These are phyloP conservation scores for Collybia mongolica DNA, from an alignment of 768 basidiomycete species.

Conservation along the genomic window DNA sequence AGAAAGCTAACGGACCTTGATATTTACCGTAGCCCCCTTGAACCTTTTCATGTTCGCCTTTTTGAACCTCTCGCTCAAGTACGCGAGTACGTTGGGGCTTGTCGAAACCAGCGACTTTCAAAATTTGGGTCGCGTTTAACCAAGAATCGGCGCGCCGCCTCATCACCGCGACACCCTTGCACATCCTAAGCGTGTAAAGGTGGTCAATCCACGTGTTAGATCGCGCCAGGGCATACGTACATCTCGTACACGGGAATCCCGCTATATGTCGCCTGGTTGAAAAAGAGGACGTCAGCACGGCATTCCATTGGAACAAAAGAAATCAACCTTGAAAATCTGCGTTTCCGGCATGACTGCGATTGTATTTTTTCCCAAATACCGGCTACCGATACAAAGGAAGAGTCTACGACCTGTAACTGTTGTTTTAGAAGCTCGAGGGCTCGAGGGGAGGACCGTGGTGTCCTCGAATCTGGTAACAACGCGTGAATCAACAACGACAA, in stretches of 20 bases:
- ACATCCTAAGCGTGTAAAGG: conserved; percentile 70
- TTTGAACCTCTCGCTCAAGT: conserved; percentile 96
- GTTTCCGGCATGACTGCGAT: conserved; percentile 64
- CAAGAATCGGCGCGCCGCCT: conserved; percentile 93
- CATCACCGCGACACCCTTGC: conserved; percentile 97
- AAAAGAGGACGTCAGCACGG: conserved; percentile 21
- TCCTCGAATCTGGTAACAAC: conserved; percentile 29
- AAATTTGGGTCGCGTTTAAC: conserved; percentile 98
- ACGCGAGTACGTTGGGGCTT: conserved; percentile 98
- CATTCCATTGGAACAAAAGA: conserved; percentile 15
- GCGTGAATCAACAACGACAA: conserved; percentile 42
- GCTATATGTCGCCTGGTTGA: conserved; percentile 80
- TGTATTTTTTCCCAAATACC: background rate
- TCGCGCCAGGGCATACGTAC: conserved; percentile 50
- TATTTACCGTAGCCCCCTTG: conserved; percentile 99
- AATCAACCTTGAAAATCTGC: conserved; percentile 82
- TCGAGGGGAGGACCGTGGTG: conserved; percentile 7
- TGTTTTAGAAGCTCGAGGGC: conserved; percentile 1
- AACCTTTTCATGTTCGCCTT: conserved; percentile 98
- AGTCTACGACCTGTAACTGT: background rate
- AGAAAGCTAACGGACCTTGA: conserved; percentile 65
- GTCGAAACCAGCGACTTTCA: conserved; percentile 99
- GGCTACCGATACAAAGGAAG: background rate
- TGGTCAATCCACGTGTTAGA: conserved; percentile 31
- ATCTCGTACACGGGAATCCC: conserved; percentile 93